phyloP scores from a whole-genome alignment of 1,139 yeast species.

The Scheffersomyces titani region DNA sequence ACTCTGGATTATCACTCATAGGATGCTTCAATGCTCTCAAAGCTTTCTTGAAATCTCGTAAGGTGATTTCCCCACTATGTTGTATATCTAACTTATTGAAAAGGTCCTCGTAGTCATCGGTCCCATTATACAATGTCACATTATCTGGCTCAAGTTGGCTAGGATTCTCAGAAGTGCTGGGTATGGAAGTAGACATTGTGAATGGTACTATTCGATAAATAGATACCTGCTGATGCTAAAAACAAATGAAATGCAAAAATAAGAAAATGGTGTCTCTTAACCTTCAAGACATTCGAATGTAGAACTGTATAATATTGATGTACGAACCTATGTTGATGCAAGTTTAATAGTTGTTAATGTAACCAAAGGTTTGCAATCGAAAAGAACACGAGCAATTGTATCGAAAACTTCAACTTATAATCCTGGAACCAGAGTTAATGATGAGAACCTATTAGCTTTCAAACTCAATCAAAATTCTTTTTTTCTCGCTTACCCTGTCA shows the following conservation, averaged over 20 bases:
- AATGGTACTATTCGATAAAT: not conserved
- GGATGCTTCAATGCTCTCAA: constrained; percentile 62
- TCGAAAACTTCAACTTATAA: not conserved
- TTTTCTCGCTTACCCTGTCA: not conserved
- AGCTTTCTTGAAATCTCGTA: constrained; percentile 57
- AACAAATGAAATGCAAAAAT: not conserved
- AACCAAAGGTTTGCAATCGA: not conserved
- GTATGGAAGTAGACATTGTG: not conserved
- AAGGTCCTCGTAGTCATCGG: constrained; percentile 20
- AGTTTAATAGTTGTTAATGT: not conserved
- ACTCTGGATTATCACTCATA: constrained; percentile 61
- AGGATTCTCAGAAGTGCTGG: not conserved
- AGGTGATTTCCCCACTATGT: constrained; percentile 56
- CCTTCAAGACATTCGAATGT: not conserved
- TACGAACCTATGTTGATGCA: not conserved
- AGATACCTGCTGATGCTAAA: not conserved
- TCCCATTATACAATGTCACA: constrained; percentile 4
- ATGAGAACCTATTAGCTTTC: not conserved
- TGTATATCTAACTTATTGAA: constrained; percentile 55
- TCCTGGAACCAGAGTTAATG: not conserved
- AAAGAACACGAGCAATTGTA: not conserved
- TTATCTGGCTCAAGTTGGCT: not conserved
- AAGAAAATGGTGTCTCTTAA: not conserved
- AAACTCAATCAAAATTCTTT: not conserved
- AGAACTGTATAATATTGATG: not conserved